A percentile compares a stretch with the other conserved stretches of the same genome.
Conservation (phyloP, 108 stramenopile species). For the Chaetoceros tenuissimus region DNA sequence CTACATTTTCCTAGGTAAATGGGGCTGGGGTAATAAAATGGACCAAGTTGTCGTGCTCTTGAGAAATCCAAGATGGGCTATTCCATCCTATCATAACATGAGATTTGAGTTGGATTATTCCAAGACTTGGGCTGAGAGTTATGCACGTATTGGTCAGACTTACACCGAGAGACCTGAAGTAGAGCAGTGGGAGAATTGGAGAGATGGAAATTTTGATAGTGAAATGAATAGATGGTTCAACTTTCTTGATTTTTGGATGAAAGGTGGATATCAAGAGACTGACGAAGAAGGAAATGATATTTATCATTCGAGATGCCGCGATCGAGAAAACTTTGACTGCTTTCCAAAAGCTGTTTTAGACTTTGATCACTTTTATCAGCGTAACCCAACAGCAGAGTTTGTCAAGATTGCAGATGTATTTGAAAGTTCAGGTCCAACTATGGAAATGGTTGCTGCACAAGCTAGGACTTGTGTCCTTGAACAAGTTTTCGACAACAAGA, state of each 20-base stretch:
- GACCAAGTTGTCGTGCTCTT: slow-evolving; percentile 4
- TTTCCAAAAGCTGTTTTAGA: too few species aligned
- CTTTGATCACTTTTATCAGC: too few species aligned
- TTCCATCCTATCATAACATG: slow-evolving; percentile 3
- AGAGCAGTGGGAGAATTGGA: slow-evolving; percentile 3
- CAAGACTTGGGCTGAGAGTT: slow-evolving; percentile 8
- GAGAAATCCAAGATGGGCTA: slow-evolving; percentile 3
- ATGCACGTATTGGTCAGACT: neutral
- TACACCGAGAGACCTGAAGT: neutral
- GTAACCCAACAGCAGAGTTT: too few species aligned
- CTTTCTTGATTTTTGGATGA: slow-evolving; percentile 8
- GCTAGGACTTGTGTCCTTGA: too few species aligned
- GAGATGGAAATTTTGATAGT: neutral
- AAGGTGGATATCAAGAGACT: slow-evolving; percentile 3
- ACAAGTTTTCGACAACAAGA: too few species aligned
- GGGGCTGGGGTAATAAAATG: slow-evolving; percentile 4
- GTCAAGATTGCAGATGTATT: too few species aligned
- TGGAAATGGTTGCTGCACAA: too few species aligned
- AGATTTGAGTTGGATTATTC: slow-evolving; percentile 5
- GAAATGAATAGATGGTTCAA: slow-evolving; percentile 1
- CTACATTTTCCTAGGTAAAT: too few species aligned
- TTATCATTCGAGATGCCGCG: too few species aligned
- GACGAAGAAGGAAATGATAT: too few species aligned
- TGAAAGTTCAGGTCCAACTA: too few species aligned
- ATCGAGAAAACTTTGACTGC: too few species aligned